Conservation (phyloP, 352 stramenopile genomes). For the Pythium rishiriense region DNA sequence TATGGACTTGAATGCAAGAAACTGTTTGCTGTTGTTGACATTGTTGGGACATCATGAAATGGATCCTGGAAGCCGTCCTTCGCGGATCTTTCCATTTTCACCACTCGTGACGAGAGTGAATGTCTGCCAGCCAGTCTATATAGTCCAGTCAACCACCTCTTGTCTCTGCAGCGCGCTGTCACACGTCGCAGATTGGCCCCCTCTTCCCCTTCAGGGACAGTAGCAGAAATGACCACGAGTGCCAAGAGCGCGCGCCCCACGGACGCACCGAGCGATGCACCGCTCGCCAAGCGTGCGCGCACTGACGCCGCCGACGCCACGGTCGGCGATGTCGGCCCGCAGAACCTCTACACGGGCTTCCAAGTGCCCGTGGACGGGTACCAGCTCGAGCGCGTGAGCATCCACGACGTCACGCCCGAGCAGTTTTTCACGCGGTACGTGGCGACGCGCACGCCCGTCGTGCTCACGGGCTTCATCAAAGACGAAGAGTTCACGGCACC, state of each 20-base stretch:
- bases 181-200: slow-evolving; percentile 19
- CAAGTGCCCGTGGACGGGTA: slow-evolving; percentile 43
- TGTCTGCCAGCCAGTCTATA: slow-evolving; percentile 1
- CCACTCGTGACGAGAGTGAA: background rate
- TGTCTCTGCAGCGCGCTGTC: slow-evolving; percentile 14
- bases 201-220: background rate
- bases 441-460: slow-evolving; percentile 74
- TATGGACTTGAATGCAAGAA: slow-evolving; percentile 16
- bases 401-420: slow-evolving; percentile 56
- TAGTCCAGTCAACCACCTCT: slow-evolving; percentile 11
- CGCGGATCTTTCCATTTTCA: slow-evolving; percentile 6
- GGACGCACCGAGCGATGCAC: slow-evolving; percentile 2
- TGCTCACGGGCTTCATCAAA: slow-evolving; percentile 64
- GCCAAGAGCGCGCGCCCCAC: slow-evolving; percentile 8
- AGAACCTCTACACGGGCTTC: slow-evolving; percentile 72
- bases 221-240: slow-evolving; percentile 1
- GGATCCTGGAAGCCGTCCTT: background rate
- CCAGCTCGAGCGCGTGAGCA: slow-evolving; percentile 51
- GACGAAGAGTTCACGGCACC: slow-evolving; percentile 55
- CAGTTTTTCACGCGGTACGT: slow-evolving; percentile 83
- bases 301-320: slow-evolving; percentile 21
- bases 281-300: slow-evolving; percentile 47
- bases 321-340: background rate
- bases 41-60: background rate
- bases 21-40: slow-evolving; percentile 3